Percentiles rank a stretch among this genome's conserved stretches.
Evolutionary conservation across 352 stramenopile species (phyloP).

Genomic region (Globisporangium alternatum): DNA sequence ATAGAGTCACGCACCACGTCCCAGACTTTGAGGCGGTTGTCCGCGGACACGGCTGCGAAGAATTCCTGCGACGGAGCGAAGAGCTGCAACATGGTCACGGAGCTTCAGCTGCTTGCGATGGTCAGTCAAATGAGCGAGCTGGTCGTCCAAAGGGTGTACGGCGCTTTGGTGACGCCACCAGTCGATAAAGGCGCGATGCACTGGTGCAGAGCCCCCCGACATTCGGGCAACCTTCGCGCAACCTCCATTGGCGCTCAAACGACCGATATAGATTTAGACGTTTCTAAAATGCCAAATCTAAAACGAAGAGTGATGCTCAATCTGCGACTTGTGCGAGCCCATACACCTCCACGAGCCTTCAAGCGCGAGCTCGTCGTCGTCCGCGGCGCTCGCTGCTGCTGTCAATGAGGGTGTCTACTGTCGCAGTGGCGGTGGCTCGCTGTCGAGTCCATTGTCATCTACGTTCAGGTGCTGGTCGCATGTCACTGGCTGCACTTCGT

Average conservation of each 20-base stretch:
- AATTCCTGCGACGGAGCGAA: constrained; percentile 73
- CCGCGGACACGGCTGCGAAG: constrained; percentile 77
- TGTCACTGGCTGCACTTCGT: background rate
- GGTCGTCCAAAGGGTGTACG: constrained; percentile 5
- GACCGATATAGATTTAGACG: background rate
- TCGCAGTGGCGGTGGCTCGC: background rate
- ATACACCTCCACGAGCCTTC: constrained; percentile 21
- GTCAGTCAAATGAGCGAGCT: constrained; percentile 15
- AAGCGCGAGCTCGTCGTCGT: constrained; percentile 19
- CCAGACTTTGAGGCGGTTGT: constrained; percentile 84
- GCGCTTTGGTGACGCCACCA: constrained; percentile 10
- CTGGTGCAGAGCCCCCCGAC: constrained; percentile 52
- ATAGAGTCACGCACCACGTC: constrained; percentile 46
- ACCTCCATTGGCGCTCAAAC: constrained; percentile 1
- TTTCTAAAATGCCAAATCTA: background rate
- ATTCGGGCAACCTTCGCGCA: constrained; percentile 31
- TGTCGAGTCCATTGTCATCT: background rate
- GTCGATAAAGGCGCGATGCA: constrained; percentile 24
- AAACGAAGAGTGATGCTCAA: constrained; percentile 3
- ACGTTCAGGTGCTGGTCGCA: background rate
- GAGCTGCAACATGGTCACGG: constrained; percentile 52
- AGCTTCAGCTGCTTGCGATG: constrained; percentile 9
- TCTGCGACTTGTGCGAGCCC: constrained; percentile 15
- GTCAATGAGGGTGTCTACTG: background rate
- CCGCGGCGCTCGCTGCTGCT: background rate